phyloP scores from a whole-genome alignment of 2,329 filamentous ascomycete species.

The Cordyceps pruinosa region DNA sequence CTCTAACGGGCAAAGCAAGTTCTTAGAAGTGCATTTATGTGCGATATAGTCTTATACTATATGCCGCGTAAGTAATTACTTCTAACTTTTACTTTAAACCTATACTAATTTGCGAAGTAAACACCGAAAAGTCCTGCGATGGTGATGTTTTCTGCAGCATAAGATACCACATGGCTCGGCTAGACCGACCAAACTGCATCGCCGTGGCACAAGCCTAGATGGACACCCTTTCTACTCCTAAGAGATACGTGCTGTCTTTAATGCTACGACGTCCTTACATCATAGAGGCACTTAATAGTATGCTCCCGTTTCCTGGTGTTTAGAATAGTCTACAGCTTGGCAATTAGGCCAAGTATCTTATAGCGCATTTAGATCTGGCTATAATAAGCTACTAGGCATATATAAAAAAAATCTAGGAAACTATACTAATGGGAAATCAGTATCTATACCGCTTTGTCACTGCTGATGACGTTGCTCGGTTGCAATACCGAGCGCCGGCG shows the following conservation, averaged over 20 bases:
- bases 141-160: background rate
- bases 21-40: background rate
- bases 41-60: background rate
- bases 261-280: background rate
- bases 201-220: background rate
- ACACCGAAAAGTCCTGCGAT: background rate
- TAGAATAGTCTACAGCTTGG: background rate
- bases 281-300: background rate
- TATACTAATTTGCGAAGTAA: background rate
- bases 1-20: background rate
- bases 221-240: background rate
- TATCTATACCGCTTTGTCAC: background rate
- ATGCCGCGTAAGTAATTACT: background rate
- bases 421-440: background rate
- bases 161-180: background rate
- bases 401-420: background rate
- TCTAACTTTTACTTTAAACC: background rate
- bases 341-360: background rate
- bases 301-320: background rate
- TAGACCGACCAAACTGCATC: background rate
- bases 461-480: background rate
- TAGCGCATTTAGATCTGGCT: background rate
- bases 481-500: background rate
- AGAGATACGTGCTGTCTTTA: background rate
- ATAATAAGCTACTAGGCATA: background rate